Percentiles rank a stretch among this genome's conserved stretches.
These are phyloP conservation scores for Suillus luteus DNA, from an alignment of 768 basidiomycete species.

Conservation along the genomic window DNA sequence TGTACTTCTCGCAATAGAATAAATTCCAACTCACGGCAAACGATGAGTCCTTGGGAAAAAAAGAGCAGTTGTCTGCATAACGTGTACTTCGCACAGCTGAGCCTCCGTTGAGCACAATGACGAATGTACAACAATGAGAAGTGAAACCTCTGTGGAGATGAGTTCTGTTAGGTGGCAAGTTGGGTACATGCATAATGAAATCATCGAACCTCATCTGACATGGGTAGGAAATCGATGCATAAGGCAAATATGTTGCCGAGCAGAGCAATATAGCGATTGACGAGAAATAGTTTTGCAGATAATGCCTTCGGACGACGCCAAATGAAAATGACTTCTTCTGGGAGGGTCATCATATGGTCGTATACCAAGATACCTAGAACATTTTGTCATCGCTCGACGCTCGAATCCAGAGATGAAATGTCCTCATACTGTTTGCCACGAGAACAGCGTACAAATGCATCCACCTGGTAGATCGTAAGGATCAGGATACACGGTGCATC, in stretches of 20 bases:
- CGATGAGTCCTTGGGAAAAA: not conserved
- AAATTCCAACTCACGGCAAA: not conserved
- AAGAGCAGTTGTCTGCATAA: not conserved
- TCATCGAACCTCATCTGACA: not conserved
- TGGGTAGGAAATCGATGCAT: conserved; percentile 29
- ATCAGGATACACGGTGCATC: not conserved
- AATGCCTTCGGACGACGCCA: conserved; percentile 44
- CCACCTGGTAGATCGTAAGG: not conserved
- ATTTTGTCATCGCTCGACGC: not conserved
- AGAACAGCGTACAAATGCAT: conserved; percentile 9
- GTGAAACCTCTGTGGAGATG: not conserved
- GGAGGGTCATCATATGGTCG: conserved; percentile 32
- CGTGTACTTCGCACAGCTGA: not conserved
- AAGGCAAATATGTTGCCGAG: conserved; percentile 39
- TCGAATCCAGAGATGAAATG: not conserved
- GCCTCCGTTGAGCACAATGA: not conserved
- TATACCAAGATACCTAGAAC: conserved; percentile 31
- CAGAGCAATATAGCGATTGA: conserved; percentile 52
- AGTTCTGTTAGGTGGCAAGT: not conserved
- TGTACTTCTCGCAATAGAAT: not conserved
- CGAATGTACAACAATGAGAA: not conserved
- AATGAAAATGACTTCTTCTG: conserved; percentile 42
- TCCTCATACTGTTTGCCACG: conserved; percentile 11
- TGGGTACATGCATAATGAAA: not conserved
- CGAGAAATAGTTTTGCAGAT: conserved; percentile 47